Base-by-base conservation (phyloP, 345 rosid genomes). In the Theobroma cacao region DNA sequence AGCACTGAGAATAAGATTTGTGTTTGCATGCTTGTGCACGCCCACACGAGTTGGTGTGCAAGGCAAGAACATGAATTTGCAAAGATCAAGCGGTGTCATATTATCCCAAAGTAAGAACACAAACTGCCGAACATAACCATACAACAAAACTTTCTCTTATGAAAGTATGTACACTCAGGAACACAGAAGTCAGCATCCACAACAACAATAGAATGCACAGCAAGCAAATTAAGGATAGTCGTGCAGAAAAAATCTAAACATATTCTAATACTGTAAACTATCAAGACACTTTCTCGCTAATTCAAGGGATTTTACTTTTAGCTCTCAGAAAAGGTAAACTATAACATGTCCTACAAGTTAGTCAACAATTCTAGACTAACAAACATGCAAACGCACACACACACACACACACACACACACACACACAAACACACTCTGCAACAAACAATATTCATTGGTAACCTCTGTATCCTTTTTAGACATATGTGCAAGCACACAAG, bases 161-260 rank as follows among this genome's bases (percentile, higher is more conserved):
- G 58, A 34, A 63, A 18, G 7, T 26, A 63, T 34, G 66, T 31
- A 63, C 18, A n/a, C 69, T 7, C 45, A 34, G 36, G 45, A 34
- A 63, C n/a, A n/a, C n/a, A n/a, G n/a, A 63, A 63, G 69, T 34
- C 45, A 63, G 43, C 69, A 63, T 18, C 41, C 45, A 63, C 45
- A 63, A 20, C 45, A 26, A 34, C 7, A 14, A 36, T 36, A 63
- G 15, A 8, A 34, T 18, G 24, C 43, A 63, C n/a, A 34, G 68
- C 45, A 63, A 63, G 69, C 38, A 60, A 28, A 30, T 60, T 36
- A 34, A 63, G 34, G 24, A 63, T 34, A 63, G 34, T 63, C n/a
- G 36, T 63, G 45, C 45, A 63, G n/a, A 22, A 13, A 36, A 34
- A 63, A 34, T 12, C 5, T 33, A 34, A 63, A 34, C 7, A 36